A percentile compares a stretch with the other conserved stretches of the same genome.
Conservation (phyloP, 345 rosid genomes). For the Corchorus capsularis region DNA sequence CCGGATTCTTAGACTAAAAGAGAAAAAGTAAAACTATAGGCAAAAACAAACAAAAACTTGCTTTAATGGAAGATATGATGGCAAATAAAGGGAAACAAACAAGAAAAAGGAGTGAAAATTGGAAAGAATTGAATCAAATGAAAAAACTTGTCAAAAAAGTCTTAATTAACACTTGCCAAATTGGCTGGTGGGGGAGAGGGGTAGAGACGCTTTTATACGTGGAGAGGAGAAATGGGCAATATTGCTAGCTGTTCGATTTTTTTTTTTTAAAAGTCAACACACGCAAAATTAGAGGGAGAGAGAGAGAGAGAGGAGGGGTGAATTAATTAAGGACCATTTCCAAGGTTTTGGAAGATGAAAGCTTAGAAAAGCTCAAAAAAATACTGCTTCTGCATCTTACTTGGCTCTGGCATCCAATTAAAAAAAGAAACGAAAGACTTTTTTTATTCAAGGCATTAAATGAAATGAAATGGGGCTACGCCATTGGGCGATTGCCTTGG, state of each 20-base stretch:
- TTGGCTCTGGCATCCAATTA: not conserved
- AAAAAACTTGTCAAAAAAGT: not conserved
- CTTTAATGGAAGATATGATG: not conserved
- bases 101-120: not conserved
- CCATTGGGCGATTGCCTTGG: not conserved
- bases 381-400: not conserved
- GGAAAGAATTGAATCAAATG: conserved; percentile 10
- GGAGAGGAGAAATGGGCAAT: not conserved
- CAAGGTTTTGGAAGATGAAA: conserved; percentile 23
- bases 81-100: not conserved
- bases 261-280: conserved; percentile 45
- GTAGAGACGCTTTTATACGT: not conserved
- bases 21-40: not conserved
- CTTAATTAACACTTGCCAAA: not conserved
- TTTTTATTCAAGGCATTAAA: not conserved
- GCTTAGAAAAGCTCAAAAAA: conserved; percentile 1
- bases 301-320: not conserved
- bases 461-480: not conserved
- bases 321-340: conserved; percentile 26
- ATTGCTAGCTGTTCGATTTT: not conserved
- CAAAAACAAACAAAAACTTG: not conserved
- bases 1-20: not conserved
- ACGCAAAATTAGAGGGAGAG: conserved; percentile 28
- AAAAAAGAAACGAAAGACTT: conserved; percentile 5
- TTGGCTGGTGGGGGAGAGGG: not conserved